phyloP scores from a whole-genome alignment of 2,329 filamentous ascomycete species.

The Pseudogymnoascus sp. region DNA sequence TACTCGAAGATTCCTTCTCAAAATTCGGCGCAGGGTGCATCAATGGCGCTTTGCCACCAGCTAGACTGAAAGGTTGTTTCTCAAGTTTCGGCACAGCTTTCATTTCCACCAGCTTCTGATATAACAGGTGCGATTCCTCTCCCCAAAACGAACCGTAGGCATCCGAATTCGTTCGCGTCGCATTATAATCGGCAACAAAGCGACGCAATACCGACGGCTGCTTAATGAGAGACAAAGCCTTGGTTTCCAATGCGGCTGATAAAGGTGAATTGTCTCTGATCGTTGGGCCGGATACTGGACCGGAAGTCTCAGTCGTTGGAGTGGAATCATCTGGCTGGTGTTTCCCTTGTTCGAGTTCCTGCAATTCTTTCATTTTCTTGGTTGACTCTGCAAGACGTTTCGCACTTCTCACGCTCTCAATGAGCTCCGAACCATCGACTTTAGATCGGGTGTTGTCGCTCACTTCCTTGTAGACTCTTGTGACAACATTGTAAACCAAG shows the following conservation, averaged over 20 bases:
- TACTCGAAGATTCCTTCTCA: background rate
- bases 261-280: background rate
- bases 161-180: background rate
- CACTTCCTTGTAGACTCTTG: background rate
- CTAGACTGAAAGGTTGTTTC: background rate
- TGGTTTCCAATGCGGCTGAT: background rate
- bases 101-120: background rate
- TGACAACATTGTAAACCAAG: background rate
- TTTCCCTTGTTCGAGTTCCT: background rate
- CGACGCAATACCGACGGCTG: background rate
- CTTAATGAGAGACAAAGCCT: background rate
- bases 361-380: background rate
- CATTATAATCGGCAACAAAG: background rate
- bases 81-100: background rate
- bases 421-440: background rate
- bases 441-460: background rate
- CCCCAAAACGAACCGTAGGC: background rate
- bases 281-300: background rate
- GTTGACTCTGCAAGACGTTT: background rate
- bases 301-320: background rate
- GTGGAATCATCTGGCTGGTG: background rate
- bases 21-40: background rate
- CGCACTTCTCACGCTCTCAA: background rate
- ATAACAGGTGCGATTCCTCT: background rate
- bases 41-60: background rate